Conservation (phyloP, 2,329 filamentous ascomycete species). For the Aspergillus nomiae region DNA sequence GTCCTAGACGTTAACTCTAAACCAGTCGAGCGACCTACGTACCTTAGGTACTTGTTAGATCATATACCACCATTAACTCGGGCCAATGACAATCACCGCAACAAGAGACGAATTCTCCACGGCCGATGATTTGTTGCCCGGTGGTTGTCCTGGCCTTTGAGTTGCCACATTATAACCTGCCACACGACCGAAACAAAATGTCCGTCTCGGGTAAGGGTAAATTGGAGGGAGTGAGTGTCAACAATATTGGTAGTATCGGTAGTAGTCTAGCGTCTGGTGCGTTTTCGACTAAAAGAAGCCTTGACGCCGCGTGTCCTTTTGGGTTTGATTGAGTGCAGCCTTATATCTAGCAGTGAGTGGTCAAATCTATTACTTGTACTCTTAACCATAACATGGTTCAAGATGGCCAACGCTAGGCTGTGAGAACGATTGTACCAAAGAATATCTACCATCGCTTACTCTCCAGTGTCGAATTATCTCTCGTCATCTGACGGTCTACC, state of each 20-base stretch:
- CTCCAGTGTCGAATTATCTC: neutral
- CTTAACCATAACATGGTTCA: neutral
- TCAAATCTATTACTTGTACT: neutral
- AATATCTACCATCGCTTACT: neutral
- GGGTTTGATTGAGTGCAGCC: neutral
- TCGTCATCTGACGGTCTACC: neutral
- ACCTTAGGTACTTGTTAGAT: slow-evolving; percentile 15
- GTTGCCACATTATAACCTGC: slow-evolving; percentile 20
- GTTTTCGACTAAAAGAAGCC: neutral
- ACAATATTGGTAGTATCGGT: neutral
- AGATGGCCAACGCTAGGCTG: neutral
- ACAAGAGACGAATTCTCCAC: slow-evolving; percentile 10
- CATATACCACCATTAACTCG: slow-evolving; percentile 9
- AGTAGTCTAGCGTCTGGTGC: neutral
- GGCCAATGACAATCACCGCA: slow-evolving; percentile 14
- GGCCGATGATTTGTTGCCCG: slow-evolving; percentile 17
- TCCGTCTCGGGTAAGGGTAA: slow-evolving; percentile 7
- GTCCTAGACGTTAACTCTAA: neutral
- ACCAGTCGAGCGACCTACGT: slow-evolving; percentile 9
- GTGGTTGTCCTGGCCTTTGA: slow-evolving; percentile 11
- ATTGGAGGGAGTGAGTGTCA: neutral
- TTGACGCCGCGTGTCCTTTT: neutral
- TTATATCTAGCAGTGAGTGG: neutral
- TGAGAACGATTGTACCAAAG: slow-evolving; percentile 1
- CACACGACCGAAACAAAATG: slow-evolving; percentile 13